These are phyloP conservation scores for Polygonum maritimum DNA, from an alignment of 148 eudicot species.

Conservation along the genomic window DNA sequence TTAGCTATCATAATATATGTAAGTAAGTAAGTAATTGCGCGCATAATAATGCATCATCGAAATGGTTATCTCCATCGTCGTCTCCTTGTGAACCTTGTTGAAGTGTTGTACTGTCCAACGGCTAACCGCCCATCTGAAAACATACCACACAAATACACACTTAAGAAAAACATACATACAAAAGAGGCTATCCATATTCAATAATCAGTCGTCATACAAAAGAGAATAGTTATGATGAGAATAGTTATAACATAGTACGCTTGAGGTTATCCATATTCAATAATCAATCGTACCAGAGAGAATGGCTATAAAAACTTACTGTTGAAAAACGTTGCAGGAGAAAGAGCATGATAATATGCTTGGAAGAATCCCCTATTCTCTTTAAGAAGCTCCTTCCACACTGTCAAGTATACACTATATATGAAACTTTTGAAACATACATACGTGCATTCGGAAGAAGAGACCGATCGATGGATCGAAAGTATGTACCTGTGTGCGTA, in stretches of 20 bases:
- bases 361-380: constrained; percentile 43
- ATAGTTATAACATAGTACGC: not conserved
- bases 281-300: not conserved
- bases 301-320: not conserved
- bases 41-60: not conserved
- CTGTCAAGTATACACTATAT: constrained; percentile 14
- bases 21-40: not conserved
- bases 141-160: not conserved
- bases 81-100: constrained; percentile 8
- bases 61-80: not conserved
- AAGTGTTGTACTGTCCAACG: not conserved
- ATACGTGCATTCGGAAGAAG: not conserved
- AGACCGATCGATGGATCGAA: not conserved
- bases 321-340: not conserved
- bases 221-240: not conserved
- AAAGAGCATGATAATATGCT: constrained; percentile 26
- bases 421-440: not conserved
- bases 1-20: not conserved
- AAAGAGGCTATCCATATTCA: too few species aligned
- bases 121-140: not conserved
- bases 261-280: not conserved
- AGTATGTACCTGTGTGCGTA: constrained; percentile 44
- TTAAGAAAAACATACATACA: not conserved
- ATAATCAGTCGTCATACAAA: not conserved
- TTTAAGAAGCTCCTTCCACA: constrained; percentile 59